Evolutionary conservation across 2,329 filamentous ascomycete species (phyloP), one percentile per base, ranked within the genome.

Genomic region (Colletotrichum lindemuthianum): DNA sequence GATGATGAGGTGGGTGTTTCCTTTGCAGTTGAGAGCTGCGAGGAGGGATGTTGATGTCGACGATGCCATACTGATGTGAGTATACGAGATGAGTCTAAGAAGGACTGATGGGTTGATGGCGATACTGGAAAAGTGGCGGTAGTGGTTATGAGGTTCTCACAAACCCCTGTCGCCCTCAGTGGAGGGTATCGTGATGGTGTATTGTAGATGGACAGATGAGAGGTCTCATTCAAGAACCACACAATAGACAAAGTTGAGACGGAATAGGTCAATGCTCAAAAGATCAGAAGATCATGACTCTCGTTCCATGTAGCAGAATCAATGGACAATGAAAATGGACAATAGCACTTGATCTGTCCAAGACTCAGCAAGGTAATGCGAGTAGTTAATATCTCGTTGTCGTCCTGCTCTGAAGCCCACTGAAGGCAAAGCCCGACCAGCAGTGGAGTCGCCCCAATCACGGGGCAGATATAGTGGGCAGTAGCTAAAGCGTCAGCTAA

Each of bases 1-100:
- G 68, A 98, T 78, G 72, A 99, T 87, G 63, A 99, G 84, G 76
- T 99, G 96, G 44, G 94, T 77, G 73, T 92, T 90, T 51, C 81
- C 84, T 54, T 83, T 83, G 72, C 88, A 90, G 74, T 93, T 88
- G 69, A 90, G 84, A 52, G 91, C 89, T 49, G 91, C 90, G 51
- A 96, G 87, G 55, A 96, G 83, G 4, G 89, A 84, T 16, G 76
- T 75, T 39, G 50, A 15, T 49, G 63, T 54, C 12, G 43, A 15
- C 44, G 63, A 43, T n/a, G 43, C 41, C 63, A 66, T 66, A 33
- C 49, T 54, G 12, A 12, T 43, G 6, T 39, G 47, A n/a, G 36
- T 39, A 58, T 52, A 45, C 48, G 36, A 2, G 2, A 2, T 7
- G 51, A 37, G 36, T 56, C 37, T 33, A 8, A 24, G 9, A 15